Conservation (phyloP, 2,329 filamentous ascomycete genomes). For the Claviceps spartinae region DNA sequence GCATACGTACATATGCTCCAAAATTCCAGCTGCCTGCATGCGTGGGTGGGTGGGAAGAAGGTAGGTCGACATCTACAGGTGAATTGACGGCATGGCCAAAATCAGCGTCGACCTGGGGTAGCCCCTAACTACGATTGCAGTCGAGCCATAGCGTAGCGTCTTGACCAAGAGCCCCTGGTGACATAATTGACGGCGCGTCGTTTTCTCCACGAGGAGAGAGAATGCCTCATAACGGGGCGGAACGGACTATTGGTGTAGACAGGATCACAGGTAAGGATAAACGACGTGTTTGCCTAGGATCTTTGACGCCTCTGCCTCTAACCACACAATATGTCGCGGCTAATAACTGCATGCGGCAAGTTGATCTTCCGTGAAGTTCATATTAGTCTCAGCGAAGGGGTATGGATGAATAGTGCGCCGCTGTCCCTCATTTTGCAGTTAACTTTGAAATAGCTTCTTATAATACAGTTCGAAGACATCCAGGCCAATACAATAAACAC, state of each 20-base stretch:
- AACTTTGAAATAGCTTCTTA: background rate
- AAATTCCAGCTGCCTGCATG: background rate
- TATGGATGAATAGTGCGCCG: background rate
- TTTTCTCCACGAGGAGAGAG: background rate
- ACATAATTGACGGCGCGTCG: background rate
- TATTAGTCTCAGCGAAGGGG: background rate
- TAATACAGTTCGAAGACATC: conserved; percentile 1
- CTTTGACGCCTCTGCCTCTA: background rate
- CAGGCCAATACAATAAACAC: background rate
- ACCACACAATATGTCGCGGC: background rate
- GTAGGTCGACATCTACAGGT: background rate
- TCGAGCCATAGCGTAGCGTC: background rate
- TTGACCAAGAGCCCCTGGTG: background rate
- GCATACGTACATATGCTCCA: background rate
- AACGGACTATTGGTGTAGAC: background rate
- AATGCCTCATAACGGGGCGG: no score
- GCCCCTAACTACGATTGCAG: background rate
- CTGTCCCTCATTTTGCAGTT: background rate
- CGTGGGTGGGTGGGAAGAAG: background rate
- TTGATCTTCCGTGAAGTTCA: background rate
- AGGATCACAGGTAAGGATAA: background rate
- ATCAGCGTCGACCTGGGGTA: background rate
- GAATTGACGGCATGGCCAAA: background rate
- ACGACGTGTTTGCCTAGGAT: background rate
- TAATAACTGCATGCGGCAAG: background rate